Evolutionary conservation across 2,329 filamentous ascomycete genomes (phyloP).

Genomic region (Periglandula ipomoeae): DNA sequence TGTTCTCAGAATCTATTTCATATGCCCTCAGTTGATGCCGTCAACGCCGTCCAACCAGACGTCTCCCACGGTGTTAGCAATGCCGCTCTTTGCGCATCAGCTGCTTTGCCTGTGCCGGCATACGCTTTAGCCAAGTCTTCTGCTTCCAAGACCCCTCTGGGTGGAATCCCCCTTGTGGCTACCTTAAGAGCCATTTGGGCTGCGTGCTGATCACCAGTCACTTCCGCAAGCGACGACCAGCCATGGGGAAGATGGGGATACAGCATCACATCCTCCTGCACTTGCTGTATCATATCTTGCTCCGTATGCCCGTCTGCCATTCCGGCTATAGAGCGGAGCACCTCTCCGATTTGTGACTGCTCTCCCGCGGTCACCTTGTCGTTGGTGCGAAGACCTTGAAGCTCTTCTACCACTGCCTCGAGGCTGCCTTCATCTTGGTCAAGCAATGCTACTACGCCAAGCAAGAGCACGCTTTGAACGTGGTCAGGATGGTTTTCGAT

Average conservation of each 20-base stretch:
- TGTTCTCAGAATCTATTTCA: conserved; percentile 9
- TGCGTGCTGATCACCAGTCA: conserved; percentile 41
- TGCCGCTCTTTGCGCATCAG: conserved; percentile 68
- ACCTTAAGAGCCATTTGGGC: conserved; percentile 76
- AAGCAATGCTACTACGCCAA: conserved; percentile 76
- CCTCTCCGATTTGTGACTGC: conserved; percentile 59
- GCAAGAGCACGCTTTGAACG: conserved; percentile 67
- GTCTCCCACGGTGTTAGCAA: conserved; percentile 73
- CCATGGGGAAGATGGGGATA: conserved; percentile 69
- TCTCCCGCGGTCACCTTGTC: conserved; percentile 54
- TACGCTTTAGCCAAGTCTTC: conserved; percentile 64
- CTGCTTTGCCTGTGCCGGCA: conserved; percentile 59
- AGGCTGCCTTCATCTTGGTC: conserved; percentile 71
- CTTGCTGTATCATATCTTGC: conserved; percentile 49
- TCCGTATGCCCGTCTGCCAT: conserved; percentile 40
- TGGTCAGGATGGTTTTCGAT: conserved; percentile 68
- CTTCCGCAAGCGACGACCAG: conserved; percentile 66
- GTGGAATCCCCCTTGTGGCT: conserved; percentile 66
- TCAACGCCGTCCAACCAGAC: conserved; percentile 55
- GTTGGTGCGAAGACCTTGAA: conserved; percentile 62
- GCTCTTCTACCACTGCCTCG: conserved; percentile 70
- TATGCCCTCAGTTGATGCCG: conserved; percentile 17
- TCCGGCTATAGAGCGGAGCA: conserved; percentile 65
- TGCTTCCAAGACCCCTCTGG: conserved; percentile 57
- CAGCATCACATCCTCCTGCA: conserved; percentile 70